Base-by-base conservation (phyloP, 768 basidiomycete species). In the Fomitopsis serialis region DNA sequence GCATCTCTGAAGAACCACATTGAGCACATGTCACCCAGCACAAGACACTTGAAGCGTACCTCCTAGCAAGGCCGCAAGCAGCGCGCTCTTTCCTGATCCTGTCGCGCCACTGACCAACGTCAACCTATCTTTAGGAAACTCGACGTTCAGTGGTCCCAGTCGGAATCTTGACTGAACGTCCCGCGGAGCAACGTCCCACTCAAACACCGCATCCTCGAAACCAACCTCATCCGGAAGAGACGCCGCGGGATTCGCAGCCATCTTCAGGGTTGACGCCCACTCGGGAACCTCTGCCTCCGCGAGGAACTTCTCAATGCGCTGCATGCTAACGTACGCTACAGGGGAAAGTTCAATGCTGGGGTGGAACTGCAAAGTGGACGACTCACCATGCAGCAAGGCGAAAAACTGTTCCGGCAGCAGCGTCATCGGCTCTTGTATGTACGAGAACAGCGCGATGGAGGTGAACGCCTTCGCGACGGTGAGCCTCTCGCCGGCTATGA, bases 391-490 rank as follows among this genome's bases (percentile, higher is more conserved):
- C 9, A 87, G 65, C 67, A 87, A 70, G 6, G 84, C 82, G 54
- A 84, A 82, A 25, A 88, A 69, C 58, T 87, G 82, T 0, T 70
- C 74, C 2, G 85, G 85, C 43, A 88, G 68, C 15, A 74, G 74
- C 5, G 80, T 78, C 82, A 88, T 84, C 2, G 85, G 81, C 25
- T 74, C 76, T 58, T 87, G 83, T 3, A 92, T 70, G 65, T 87
- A 80, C 1, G 80, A 74, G 69, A 94, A 92, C 19, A 92, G 71
- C 1, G 88, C 83, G 21, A 92, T 78, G 0, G 89, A 78, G 0
- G 89, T 89, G 70, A 92, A 92, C 0, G 89, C 90, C 56, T 85
- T 84, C 0, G 87, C 83, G 3, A 92, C 86, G 0, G 89, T 91
- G 19, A 92, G 67, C 22, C 74, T 76, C 56, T 87, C 65, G 15